Evolutionary conservation across 1,284 basidiomycete genomes (phyloP).

Genomic region (Ustilago curta): DNA sequence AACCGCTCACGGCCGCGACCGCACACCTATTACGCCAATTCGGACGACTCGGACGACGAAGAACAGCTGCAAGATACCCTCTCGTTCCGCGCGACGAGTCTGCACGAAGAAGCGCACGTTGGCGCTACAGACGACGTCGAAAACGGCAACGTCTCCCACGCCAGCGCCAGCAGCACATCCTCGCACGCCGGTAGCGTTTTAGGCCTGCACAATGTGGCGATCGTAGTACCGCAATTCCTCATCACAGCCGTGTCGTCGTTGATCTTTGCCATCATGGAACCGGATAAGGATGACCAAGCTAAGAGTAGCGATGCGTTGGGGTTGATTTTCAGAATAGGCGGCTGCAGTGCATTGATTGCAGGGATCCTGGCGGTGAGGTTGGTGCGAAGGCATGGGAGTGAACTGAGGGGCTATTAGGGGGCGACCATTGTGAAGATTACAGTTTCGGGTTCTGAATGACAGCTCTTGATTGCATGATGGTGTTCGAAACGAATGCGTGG

Average conservation of each 20-base stretch:
- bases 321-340: constrained; percentile 9
- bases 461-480: too few relatives aligned
- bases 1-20: constrained; percentile 18
- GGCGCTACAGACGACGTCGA: constrained; percentile 11
- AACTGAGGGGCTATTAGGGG: constrained; percentile 25
- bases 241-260: constrained; percentile 85
- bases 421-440: not conserved
- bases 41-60: constrained; percentile 26
- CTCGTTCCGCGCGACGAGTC: constrained; percentile 18
- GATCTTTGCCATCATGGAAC: constrained; percentile 69
- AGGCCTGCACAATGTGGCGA: constrained; percentile 78
- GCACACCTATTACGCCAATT: constrained; percentile 10
- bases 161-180: constrained; percentile 10
- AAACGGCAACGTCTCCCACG: not conserved
- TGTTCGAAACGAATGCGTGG: too few relatives aligned
- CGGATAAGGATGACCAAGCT: not conserved
- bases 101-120: constrained; percentile 10
- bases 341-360: constrained; percentile 13
- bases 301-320: constrained; percentile 24
- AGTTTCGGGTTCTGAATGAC: too few relatives aligned
- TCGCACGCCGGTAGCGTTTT: constrained; percentile 85
- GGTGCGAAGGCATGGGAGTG: constrained; percentile 16
- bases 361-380: constrained; percentile 10
- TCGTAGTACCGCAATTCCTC: constrained; percentile 58
- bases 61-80: constrained; percentile 18